A percentile compares a stretch with the other conserved stretches of the same genome.
phyloP scores from a whole-genome alignment of 2,329 filamentous ascomycete species.

The Zymoseptoria crescenta region DNA sequence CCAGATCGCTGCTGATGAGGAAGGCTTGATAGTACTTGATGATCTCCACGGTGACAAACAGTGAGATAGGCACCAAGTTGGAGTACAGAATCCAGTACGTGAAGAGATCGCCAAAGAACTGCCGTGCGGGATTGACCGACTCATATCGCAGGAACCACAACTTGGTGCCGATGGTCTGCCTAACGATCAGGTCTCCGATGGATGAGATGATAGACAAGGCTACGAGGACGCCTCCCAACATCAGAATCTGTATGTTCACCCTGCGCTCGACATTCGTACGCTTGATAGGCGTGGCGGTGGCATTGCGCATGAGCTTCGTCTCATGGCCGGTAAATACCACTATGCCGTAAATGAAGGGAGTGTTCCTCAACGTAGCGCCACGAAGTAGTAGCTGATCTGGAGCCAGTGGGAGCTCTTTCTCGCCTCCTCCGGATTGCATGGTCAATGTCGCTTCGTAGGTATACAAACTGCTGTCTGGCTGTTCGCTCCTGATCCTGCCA shows the following conservation, averaged over 20 bases:
- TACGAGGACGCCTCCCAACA: slow-evolving; percentile 78
- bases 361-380: slow-evolving; percentile 90
- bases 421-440: slow-evolving; percentile 79
- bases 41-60: slow-evolving; percentile 94
- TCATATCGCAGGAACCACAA: slow-evolving; percentile 66
- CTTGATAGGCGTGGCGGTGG: slow-evolving; percentile 94
- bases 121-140: slow-evolving; percentile 54
- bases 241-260: slow-evolving; percentile 87
- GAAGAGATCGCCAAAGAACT: slow-evolving; percentile 89
- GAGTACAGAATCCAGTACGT: slow-evolving; percentile 99
- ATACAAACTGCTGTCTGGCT: slow-evolving; percentile 96
- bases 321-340: slow-evolving; percentile 98
- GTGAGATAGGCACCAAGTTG: slow-evolving; percentile 89
- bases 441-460: slow-evolving; percentile 96
- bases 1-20: slow-evolving; percentile 91
- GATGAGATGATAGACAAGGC: slow-evolving; percentile 82
- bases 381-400: slow-evolving; percentile 89
- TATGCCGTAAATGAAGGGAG: slow-evolving; percentile 90
- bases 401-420: slow-evolving; percentile 82
- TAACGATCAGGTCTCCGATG: slow-evolving; percentile 77
- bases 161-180: slow-evolving; percentile 53
- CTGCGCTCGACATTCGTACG: slow-evolving; percentile 90
- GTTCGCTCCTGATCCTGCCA: slow-evolving; percentile 84
- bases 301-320: slow-evolving; percentile 98
- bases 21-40: slow-evolving; percentile 99